Base-by-base conservation (phyloP, 1,284 basidiomycete species). In the Ceratobasidium sp. region DNA sequence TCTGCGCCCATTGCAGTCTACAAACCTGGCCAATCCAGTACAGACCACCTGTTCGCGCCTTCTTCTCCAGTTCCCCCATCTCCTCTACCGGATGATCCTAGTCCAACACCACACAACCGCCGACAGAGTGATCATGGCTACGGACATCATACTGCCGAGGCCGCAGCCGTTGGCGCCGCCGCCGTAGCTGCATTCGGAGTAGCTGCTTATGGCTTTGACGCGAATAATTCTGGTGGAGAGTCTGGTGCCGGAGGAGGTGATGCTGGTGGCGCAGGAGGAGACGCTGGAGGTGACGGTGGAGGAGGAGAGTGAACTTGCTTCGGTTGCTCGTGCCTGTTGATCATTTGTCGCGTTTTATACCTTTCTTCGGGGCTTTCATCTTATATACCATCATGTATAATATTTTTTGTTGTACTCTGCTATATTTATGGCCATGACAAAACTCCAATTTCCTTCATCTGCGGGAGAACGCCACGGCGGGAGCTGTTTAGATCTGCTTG, bases 281-380 rank as follows among this genome's bases (percentile, higher is more conserved):
- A 58, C 23, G 32, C 34, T 58, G 55, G 55, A 39, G 55, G 36
- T n/a, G n/a, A 18, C 18, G 58, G 39, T 2, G 58, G 55, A 58
- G 55, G 55, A 36, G 55, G 50, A 28, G 50, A 57, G 32, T 57
- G 28, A 21, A 6, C 30, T 8, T 30, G 50, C 30, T 28, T 26
- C 12, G 9, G 10, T 30, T 12, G 23, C 23, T 21, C 1, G 1
- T 2, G 14, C 21, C 2, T 21, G 16, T 50, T 21, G 46, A 9
- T 21, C 9, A 21, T 2, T 50, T 50, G 18, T 50, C 21, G 18
- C 9, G 46, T 50, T 16, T 50, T 21, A 9, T 4, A 9, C 21
- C 14, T 21, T n/a, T n/a, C n/a, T n/a, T n/a, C n/a, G n/a, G n/a
- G n/a, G n/a, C n/a, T n/a, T n/a, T n/a, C n/a, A n/a, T n/a, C n/a